A percentile compares a stretch with the other conserved stretches of the same genome.
Conservation (phyloP, 2,329 filamentous ascomycete genomes). For the Neofusicoccum umdonicola region DNA sequence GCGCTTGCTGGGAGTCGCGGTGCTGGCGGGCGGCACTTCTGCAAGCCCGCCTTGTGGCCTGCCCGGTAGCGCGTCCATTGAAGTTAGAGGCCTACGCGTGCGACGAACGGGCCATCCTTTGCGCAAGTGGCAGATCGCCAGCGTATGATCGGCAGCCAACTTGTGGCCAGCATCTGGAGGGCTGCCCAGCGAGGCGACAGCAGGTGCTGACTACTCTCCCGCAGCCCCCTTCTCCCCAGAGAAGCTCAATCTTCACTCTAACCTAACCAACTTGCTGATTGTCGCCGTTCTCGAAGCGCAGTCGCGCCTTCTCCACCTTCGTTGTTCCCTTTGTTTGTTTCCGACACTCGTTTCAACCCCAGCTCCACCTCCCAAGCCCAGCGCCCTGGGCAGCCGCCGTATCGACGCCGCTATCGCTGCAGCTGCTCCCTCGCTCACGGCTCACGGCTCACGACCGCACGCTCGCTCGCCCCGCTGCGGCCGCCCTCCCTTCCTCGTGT, state of each 20-base stretch:
- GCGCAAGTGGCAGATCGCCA: conserved; percentile 14
- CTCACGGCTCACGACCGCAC: background rate
- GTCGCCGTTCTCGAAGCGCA: background rate
- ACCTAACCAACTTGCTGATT: background rate
- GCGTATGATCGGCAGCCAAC: conserved; percentile 8
- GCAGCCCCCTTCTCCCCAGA: conserved; percentile 6
- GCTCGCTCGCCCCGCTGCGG: conserved; percentile 3
- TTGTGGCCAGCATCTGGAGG: conserved; percentile 1
- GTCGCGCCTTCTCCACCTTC: conserved; percentile 9
- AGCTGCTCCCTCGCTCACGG: conserved; percentile 7
- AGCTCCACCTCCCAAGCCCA: background rate
- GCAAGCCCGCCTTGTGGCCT: background rate
- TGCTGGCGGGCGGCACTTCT: background rate
- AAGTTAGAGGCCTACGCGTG: conserved; percentile 12
- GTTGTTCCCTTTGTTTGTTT: conserved; percentile 9
- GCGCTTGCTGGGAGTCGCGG: background rate
- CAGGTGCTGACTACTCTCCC: conserved; percentile 12
- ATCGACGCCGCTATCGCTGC: conserved; percentile 12
- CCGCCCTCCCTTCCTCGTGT: conserved; percentile 2
- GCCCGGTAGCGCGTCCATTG: background rate
- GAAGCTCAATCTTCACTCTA: background rate
- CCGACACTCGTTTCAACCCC: conserved; percentile 11
- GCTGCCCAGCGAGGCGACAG: background rate
- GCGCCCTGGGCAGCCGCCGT: background rate
- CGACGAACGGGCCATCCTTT: conserved; percentile 4